These are phyloP conservation scores for Candida schatavii DNA, from an alignment of 805 yeast species.

Conservation along the genomic window DNA sequence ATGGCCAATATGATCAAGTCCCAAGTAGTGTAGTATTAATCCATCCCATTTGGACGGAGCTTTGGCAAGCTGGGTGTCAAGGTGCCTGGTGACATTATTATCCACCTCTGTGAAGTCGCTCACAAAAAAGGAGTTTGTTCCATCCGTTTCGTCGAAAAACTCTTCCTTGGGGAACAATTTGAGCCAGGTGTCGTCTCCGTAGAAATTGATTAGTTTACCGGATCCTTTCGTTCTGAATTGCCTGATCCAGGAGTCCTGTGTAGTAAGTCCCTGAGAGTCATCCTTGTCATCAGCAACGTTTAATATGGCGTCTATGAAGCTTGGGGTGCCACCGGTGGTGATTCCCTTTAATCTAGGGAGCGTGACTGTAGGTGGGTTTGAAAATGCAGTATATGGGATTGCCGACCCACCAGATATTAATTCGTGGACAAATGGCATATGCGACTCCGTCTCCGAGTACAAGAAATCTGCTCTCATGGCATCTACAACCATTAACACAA, in stretches of 20 bases:
- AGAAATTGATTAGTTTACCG: slow-evolving; percentile 63
- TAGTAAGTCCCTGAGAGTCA: slow-evolving; percentile 59
- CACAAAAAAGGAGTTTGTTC: slow-evolving; percentile 91
- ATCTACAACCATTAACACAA: slow-evolving; percentile 85
- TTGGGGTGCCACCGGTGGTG: slow-evolving; percentile 93
- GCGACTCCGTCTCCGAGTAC: slow-evolving; percentile 55
- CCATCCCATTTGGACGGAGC: slow-evolving; percentile 66
- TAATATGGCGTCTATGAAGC: slow-evolving; percentile 87
- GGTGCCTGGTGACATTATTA: slow-evolving; percentile 84
- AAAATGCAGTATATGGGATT: slow-evolving; percentile 84
- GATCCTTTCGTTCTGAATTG: slow-evolving; percentile 48
- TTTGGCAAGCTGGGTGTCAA: slow-evolving; percentile 54
- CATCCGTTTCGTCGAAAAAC: slow-evolving; percentile 66
- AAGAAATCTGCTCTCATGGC: slow-evolving; percentile 89
- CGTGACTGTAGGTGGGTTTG: slow-evolving; percentile 96
- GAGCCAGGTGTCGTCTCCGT: slow-evolving; percentile 98
- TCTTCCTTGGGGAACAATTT: slow-evolving; percentile 67
- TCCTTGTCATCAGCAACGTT: slow-evolving; percentile 91
- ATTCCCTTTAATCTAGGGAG: slow-evolving; percentile 90
- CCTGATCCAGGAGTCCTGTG: slow-evolving; percentile 83
- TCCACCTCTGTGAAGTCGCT: slow-evolving; percentile 95
- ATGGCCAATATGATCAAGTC: slow-evolving; percentile 97
- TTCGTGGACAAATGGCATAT: slow-evolving; percentile 64
- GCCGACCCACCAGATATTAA: slow-evolving; percentile 68
- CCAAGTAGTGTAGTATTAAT: slow-evolving; percentile 83